Evolutionary conservation across 2,329 filamentous ascomycete species (phyloP).

Genomic region (Falciphora oryzae): DNA sequence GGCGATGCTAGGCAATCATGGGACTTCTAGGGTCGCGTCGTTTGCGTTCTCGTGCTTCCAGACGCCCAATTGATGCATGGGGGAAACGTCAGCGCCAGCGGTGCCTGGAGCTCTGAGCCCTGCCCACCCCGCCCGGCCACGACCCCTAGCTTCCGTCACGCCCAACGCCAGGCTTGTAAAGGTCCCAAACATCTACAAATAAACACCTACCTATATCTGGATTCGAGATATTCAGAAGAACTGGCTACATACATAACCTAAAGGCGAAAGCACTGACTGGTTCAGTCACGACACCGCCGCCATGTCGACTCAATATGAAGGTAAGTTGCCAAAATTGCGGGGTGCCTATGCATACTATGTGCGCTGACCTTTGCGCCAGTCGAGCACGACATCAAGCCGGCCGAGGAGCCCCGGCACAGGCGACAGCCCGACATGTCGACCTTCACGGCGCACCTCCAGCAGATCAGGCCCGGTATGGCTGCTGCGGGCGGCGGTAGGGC

Average conservation of each 20-base stretch:
- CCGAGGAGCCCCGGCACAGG: slow-evolving; percentile 34
- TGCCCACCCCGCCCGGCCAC: neutral
- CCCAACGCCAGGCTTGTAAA: too few relatives aligned
- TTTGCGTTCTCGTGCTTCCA: neutral
- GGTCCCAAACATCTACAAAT: neutral
- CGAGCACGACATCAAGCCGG: slow-evolving; percentile 55
- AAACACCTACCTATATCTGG: too few relatives aligned
- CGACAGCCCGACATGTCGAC: slow-evolving; percentile 60
- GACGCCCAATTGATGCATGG: neutral
- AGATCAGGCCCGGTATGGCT: slow-evolving; percentile 34
- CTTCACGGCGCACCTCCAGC: slow-evolving; percentile 53
- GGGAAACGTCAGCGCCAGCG: neutral
- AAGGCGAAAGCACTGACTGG: too few relatives aligned
- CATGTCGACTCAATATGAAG: slow-evolving; percentile 55
- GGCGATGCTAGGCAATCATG: neutral
- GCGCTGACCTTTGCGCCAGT: slow-evolving; percentile 35
- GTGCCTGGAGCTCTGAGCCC: neutral
- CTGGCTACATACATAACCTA: too few relatives aligned
- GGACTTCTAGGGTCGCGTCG: neutral
- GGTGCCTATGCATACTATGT: neutral
- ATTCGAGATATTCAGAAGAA: neutral
- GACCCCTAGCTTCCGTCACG: neutral
- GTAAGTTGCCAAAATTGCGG: slow-evolving; percentile 24
- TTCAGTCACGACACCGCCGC: slow-evolving; percentile 12
- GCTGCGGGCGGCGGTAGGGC: slow-evolving; percentile 23